phyloP scores from a whole-genome alignment of 225 moss, liverwort and hornwort genomes.

The Polytrichum formosum region DNA sequence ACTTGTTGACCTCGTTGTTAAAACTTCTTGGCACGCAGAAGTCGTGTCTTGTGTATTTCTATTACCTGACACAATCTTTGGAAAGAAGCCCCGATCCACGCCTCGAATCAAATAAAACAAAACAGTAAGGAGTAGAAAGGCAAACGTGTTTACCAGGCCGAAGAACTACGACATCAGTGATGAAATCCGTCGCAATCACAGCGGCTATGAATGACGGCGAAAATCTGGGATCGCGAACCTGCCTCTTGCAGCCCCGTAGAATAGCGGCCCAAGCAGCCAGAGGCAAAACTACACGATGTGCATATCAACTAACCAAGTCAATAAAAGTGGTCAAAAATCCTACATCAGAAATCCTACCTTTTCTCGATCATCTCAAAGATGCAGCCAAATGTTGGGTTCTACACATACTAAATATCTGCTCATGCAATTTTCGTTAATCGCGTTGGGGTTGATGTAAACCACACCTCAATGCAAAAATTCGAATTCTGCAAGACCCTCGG shows the following conservation, averaged over 20 bases:
- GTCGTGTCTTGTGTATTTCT: too few relatives aligned
- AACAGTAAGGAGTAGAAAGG: background rate
- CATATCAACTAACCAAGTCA: background rate
- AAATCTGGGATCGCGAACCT: conserved; percentile 55
- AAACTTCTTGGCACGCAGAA: too few relatives aligned
- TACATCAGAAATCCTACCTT: too few relatives aligned
- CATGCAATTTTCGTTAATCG: too few relatives aligned
- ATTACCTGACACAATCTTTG: background rate
- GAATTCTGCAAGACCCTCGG: background rate
- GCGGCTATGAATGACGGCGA: conserved; percentile 54
- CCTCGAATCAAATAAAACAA: background rate
- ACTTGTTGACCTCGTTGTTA: too few relatives aligned
- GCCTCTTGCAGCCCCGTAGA: conserved; percentile 42
- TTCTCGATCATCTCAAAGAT: background rate
- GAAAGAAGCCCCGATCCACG: background rate
- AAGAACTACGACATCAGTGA: conserved; percentile 39
- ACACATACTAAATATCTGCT: background rate
- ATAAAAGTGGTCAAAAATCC: too few relatives aligned
- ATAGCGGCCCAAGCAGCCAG: conserved; percentile 47
- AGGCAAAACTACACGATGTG: conserved; percentile 44
- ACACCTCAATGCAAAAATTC: background rate
- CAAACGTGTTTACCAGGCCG: conserved; percentile 38
- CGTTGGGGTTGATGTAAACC: background rate
- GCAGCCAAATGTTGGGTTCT: background rate
- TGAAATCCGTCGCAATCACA: conserved; percentile 37